phyloP scores from a whole-genome alignment of 2,329 filamentous ascomycete species.

The Cryphonectria japonica region DNA sequence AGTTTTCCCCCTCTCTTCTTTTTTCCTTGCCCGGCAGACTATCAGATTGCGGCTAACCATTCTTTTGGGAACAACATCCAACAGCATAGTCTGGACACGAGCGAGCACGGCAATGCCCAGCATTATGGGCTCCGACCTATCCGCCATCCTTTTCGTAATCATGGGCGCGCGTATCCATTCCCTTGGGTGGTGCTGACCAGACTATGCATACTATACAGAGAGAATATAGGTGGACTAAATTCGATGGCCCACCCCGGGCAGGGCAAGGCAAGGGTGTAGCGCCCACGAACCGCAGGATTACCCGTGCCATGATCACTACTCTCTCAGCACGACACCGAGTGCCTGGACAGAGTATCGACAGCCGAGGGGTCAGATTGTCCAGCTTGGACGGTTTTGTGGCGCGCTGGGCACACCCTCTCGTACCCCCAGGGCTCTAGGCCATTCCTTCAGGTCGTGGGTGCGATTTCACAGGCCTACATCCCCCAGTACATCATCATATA shows the following conservation, averaged over 20 bases:
- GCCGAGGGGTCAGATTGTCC: not conserved
- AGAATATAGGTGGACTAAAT: not conserved
- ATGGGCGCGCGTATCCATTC: not conserved
- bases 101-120: not conserved
- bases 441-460: not conserved
- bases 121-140: not conserved
- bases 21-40: not conserved
- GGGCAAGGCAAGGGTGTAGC: slow-evolving; percentile 2
- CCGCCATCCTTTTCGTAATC: not conserved
- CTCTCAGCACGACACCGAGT: not conserved
- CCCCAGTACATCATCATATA: not conserved
- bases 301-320: not conserved
- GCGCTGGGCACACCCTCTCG: not conserved
- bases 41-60: not conserved
- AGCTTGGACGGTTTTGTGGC: not conserved
- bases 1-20: not conserved
- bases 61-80: not conserved
- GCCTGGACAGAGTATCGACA: not conserved
- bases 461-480: not conserved
- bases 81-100: not conserved
- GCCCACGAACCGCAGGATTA: not conserved
- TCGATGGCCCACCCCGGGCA: not conserved
- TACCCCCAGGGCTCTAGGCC: not conserved
- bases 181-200: not conserved
- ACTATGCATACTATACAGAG: not conserved